Evolutionary conservation across 352 stramenopile genomes (phyloP).

Genomic region (Phytophthora sojae): DNA sequence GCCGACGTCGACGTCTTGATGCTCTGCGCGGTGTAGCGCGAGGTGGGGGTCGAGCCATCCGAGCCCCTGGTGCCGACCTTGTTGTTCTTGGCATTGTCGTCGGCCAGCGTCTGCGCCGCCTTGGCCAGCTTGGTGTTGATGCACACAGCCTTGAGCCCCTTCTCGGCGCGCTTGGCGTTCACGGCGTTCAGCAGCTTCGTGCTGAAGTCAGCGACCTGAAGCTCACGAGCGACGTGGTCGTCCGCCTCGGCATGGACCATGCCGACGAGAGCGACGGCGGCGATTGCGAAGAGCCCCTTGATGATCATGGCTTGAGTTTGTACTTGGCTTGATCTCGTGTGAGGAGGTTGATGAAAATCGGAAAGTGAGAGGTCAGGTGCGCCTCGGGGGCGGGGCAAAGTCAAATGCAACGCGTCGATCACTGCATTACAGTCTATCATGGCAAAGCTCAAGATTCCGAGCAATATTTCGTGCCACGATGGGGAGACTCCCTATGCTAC

Average conservation of each 20-base stretch:
- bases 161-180: conserved; percentile 48
- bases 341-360: conserved; percentile 8
- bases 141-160: conserved; percentile 41
- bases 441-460: conserved; percentile 10
- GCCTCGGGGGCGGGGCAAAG: not conserved
- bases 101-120: conserved; percentile 28
- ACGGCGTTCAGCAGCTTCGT: conserved; percentile 40
- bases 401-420: not conserved
- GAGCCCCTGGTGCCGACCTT: conserved; percentile 39
- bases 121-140: conserved; percentile 44
- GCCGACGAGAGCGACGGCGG: conserved; percentile 20
- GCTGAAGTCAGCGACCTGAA: conserved; percentile 50
- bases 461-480: not conserved
- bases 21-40: conserved; percentile 29
- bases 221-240: conserved; percentile 17
- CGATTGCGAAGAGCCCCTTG: conserved; percentile 27
- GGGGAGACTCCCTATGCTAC: not conserved
- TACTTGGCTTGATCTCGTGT: conserved; percentile 1
- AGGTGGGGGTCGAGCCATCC: conserved; percentile 38
- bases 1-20: conserved; percentile 29
- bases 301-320: conserved; percentile 21
- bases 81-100: conserved; percentile 40
- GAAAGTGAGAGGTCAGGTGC: conserved; percentile 16
- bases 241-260: conserved; percentile 19
- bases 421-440: not conserved